Conservation (phyloP, 1,284 basidiomycete species). For the Phellinidium pouzarii region DNA sequence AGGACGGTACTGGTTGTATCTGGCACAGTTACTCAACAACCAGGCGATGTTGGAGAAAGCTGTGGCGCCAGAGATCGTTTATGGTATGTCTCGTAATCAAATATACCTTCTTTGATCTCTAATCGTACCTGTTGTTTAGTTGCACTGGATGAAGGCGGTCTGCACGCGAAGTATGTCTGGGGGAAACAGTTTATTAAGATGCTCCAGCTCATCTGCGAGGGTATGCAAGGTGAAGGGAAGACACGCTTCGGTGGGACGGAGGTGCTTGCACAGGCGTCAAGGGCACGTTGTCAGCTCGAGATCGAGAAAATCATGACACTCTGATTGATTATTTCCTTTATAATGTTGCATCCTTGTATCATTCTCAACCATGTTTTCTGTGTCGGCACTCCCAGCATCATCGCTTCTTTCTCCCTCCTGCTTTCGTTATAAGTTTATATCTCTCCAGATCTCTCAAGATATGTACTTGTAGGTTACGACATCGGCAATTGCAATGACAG, state of each 20-base stretch:
- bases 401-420: too few relatives aligned
- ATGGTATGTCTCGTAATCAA: too few relatives aligned
- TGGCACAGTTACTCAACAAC: slow-evolving; percentile 52
- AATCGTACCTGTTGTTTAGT: slow-evolving; percentile 31
- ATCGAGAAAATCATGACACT: slow-evolving; percentile 51
- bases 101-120: slow-evolving; percentile 22
- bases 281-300: slow-evolving; percentile 53
- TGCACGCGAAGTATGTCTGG: slow-evolving; percentile 54
- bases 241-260: slow-evolving; percentile 43
- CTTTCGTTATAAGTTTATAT: not conserved
- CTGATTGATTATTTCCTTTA: not conserved
- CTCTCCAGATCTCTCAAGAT: not conserved
- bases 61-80: slow-evolving; percentile 56
- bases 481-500: too few relatives aligned
- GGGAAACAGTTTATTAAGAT: slow-evolving; percentile 79
- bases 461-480: not conserved
- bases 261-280: slow-evolving; percentile 52
- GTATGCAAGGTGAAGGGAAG: slow-evolving; percentile 48
- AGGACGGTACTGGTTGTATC: slow-evolving; percentile 62
- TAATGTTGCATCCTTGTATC: not conserved
- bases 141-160: slow-evolving; percentile 69
- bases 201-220: slow-evolving; percentile 58
- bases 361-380: not conserved
- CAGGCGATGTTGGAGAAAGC: slow-evolving; percentile 44
- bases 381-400: not conserved